Base-by-base conservation (phyloP, 1,139 yeast genomes). In the Magnusiomyces tetraspermus region DNA sequence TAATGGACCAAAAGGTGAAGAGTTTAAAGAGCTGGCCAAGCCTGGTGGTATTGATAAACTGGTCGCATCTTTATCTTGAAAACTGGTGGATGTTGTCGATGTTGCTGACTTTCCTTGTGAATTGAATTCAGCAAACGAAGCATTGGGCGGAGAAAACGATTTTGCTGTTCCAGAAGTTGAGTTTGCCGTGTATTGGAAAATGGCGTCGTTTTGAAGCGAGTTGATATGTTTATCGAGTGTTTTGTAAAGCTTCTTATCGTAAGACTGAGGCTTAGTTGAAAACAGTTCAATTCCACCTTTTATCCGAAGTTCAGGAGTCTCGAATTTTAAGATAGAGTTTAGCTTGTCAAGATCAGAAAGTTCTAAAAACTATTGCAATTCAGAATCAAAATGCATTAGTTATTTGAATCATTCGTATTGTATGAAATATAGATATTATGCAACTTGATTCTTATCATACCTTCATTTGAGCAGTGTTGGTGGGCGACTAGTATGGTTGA, bases 221-320 rank as follows among this genome's bases (percentile, higher is more conserved):
- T 57, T 47, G 31, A 62, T 75, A 62, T 86, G 94, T 60, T 84
- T 82, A 66, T 89, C 97, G 50, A 92, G 81, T 0, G 92, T 81
- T 67, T 88, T 87, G 72, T 85, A 88, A 37, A 92, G 76, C 67
- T 90, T 90, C 61, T 89, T 77, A 67, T 92, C 99, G 1, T 92
- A 77, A 1, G 92, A 88, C 40, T 90, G 88, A 1, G 96, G 90
- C 65, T 92, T 92, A 1, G 98, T 92, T 1, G 97, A 87, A 66
- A 88, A 92, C 49, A 92, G 75, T 65, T 92, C 99, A 65, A 96
- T 84, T 23, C 95, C 92, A n/a, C 97, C 97, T 53, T 81, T 80
- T 33, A 92, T 78, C 62, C 83, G 87, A 66, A 90, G 82, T 63
- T 94, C 98, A 13, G 82, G 81, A 3, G 96, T 84, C 60, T 87